A percentile compares a stretch with the other conserved stretches of the same genome.
Evolutionary conservation across 768 basidiomycete species (phyloP).

Genomic region (Wakefieldia striispora): DNA sequence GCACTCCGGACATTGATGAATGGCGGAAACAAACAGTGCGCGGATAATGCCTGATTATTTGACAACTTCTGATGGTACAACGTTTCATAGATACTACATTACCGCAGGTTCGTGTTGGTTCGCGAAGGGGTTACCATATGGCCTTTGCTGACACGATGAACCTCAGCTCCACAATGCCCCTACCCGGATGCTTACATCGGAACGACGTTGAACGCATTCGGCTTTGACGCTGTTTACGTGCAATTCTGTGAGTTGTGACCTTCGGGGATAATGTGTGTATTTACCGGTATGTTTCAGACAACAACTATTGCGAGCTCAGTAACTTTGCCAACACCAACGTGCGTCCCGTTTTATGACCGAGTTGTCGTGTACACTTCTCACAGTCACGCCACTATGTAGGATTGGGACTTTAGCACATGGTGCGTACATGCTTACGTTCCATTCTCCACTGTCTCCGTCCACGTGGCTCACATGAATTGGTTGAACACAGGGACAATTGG

Average conservation of each 20-base stretch:
- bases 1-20: constrained; percentile 28
- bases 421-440: constrained; percentile 9
- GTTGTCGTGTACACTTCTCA: background rate
- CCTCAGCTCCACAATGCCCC: constrained; percentile 41
- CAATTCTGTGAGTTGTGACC: constrained; percentile 39
- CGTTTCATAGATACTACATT: constrained; percentile 38
- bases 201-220: constrained; percentile 39
- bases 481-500: constrained; percentile 42
- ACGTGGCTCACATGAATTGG: background rate
- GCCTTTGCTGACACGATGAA: background rate
- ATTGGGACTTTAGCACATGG: constrained; percentile 44
- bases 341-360: constrained; percentile 8
- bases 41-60: background rate
- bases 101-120: constrained; percentile 34
- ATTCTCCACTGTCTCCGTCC: background rate
- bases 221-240: constrained; percentile 50
- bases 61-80: background rate
- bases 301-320: constrained; percentile 42
- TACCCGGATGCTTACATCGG: constrained; percentile 48
- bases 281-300: constrained; percentile 33
- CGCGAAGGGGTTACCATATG: background rate
- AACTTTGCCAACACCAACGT: constrained; percentile 44
- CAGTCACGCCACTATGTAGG: constrained; percentile 35
- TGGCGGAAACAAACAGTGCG: constrained; percentile 27
- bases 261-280: constrained; percentile 4